These are phyloP conservation scores for Rhodotorula sp. DNA, from an alignment of 1,284 basidiomycete species.

Conservation along the genomic window DNA sequence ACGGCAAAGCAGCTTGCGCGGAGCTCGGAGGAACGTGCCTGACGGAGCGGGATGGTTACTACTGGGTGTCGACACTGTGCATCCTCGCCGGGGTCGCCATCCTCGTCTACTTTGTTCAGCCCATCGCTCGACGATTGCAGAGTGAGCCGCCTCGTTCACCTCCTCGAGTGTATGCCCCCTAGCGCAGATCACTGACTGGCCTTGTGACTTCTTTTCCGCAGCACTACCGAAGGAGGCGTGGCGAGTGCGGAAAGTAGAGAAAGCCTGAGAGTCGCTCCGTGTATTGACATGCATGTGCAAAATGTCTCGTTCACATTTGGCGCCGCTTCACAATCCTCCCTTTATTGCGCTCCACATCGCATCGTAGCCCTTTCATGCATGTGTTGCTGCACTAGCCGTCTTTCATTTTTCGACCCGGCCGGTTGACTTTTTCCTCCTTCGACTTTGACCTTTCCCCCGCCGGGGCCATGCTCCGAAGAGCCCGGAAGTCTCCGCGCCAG, in stretches of 20 bases:
- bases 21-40: conserved; percentile 75
- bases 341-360: too few relatives aligned
- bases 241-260: conserved; percentile 34
- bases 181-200: background rate
- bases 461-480: too few relatives aligned
- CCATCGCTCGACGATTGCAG: conserved; percentile 80
- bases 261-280: background rate
- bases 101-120: conserved; percentile 74
- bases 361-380: too few relatives aligned
- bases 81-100: conserved; percentile 69
- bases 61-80: conserved; percentile 76
- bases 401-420: too few relatives aligned
- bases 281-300: too few relatives aligned
- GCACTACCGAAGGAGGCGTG: conserved; percentile 36
- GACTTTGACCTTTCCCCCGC: too few relatives aligned
- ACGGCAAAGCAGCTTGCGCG: conserved; percentile 75
- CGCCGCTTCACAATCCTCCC: too few relatives aligned
- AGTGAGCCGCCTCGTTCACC: conserved; percentile 55
- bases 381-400: too few relatives aligned
- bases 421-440: too few relatives aligned
- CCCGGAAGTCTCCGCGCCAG: too few relatives aligned
- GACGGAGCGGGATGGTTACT: conserved; percentile 88
- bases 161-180: too few relatives aligned
- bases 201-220: background rate
- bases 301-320: too few relatives aligned